Base-by-base conservation (phyloP, 306 rosid genomes). In the Psophocarpus tetragonolobus region DNA sequence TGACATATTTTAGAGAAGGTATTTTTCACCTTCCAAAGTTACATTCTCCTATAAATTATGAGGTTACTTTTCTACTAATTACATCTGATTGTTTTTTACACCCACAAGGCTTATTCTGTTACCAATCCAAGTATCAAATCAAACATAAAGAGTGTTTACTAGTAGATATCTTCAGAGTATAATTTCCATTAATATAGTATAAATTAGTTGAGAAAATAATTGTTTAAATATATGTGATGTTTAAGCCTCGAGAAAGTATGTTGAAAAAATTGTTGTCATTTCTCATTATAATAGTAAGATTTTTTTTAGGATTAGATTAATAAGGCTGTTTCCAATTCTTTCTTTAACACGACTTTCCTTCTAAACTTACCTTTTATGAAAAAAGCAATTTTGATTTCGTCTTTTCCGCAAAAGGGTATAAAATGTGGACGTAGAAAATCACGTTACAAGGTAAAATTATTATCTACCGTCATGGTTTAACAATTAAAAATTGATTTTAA, bases 11-110 rank as follows among this genome's bases (percentile, higher is more conserved):
- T 18, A 20, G 26, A 72, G 24, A 27, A 38, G 68, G 51, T 21
- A n/a, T 35, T 51, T 72, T 65, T 38, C 45, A n/a, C 65, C 56
- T 79, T 79, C 72, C 24, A 10, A 79, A 79, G 83, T 36, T 58
- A 47, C n/a, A 18, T 41, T 41, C 50, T 80, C 33, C 58, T n/a
- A 24, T 21, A n/a, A 58, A 32, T 21, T n/a, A n/a, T 12, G 24
- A 45, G 77, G 72, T 58, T 79, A 47, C 72, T 68, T 77, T 9
- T 11, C 81, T 38, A 12, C n/a, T 75, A 39, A 23, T 17, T 68
- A 17, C 64, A 53, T 18, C 67, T 77, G 26, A 67, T 41, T 75
- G n/a, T n/a, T n/a, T n/a, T n/a, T 17, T 39, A 38, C 74, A 29
- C 56, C 10, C 53, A 5, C 53, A 32, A 32, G 36, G 20, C 36